Percentiles rank a stretch among this genome's conserved stretches.
These are phyloP conservation scores for Phaeosphaeriaceae sp. DNA, from an alignment of 2,329 filamentous ascomycete species.

Conservation along the genomic window DNA sequence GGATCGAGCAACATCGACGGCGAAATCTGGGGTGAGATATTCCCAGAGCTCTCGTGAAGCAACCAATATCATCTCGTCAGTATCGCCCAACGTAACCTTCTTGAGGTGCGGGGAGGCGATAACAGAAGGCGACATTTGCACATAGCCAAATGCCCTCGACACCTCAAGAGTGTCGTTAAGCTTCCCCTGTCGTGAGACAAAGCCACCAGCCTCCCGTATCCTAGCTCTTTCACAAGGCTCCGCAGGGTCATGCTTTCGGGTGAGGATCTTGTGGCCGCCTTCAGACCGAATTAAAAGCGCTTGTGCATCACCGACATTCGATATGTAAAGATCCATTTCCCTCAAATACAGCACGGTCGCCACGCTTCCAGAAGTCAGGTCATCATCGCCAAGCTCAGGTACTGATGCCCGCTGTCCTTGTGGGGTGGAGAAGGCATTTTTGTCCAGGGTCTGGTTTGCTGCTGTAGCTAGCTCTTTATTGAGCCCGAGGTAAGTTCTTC, in stretches of 20 bases:
- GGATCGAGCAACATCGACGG: constrained; percentile 87
- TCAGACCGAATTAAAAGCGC: constrained; percentile 94
- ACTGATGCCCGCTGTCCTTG: constrained; percentile 63
- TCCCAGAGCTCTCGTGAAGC: constrained; percentile 96
- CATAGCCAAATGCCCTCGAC: constrained; percentile 93
- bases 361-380: constrained; percentile 87
- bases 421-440: constrained; percentile 54
- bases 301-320: constrained; percentile 94
- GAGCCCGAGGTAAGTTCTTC: constrained; percentile 83
- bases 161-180: constrained; percentile 91
- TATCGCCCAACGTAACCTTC: constrained; percentile 78
- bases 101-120: constrained; percentile 87
- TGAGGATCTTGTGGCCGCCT: constrained; percentile 81
- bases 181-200: constrained; percentile 92
- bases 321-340: constrained; percentile 88
- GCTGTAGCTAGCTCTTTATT: constrained; percentile 94
- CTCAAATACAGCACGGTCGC: constrained; percentile 91
- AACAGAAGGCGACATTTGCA: constrained; percentile 88
- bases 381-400: constrained; percentile 83
- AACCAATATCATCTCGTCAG: constrained; percentile 91
- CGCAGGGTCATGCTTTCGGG: constrained; percentile 90
- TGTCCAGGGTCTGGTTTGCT: constrained; percentile 80
- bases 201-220: constrained; percentile 93
- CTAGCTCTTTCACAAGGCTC: constrained; percentile 82
- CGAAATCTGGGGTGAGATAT: constrained; percentile 84